Conservation (phyloP, 176 grass and related monocot species). For the Lolium multiflorum region DNA sequence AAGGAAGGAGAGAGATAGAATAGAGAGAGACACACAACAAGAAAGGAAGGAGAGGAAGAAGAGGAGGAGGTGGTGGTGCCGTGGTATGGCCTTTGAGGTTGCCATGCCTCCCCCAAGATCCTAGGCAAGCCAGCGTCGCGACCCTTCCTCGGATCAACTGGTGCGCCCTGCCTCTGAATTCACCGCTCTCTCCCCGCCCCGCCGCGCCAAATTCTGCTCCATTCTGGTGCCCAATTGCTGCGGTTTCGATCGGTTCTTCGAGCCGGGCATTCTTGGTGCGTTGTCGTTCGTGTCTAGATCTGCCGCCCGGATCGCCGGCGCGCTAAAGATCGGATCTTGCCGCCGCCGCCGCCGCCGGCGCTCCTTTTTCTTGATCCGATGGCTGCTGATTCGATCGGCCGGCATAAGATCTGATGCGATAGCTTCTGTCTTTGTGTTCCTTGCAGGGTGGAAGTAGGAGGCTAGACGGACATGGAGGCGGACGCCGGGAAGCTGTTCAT, state of each 20-base stretch:
- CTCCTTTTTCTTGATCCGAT: conserved; percentile 47
- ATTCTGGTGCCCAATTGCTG: conserved; percentile 44
- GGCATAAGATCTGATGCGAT: conserved; percentile 54
- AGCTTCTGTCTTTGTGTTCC: conserved; percentile 42
- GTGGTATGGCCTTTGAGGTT: conserved; percentile 50
- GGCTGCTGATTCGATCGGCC: conserved; percentile 43
- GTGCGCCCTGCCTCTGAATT: conserved; percentile 56
- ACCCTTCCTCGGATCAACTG: conserved; percentile 56
- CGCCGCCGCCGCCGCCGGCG: neutral
- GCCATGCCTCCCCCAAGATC: conserved; percentile 72
- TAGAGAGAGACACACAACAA: conserved; percentile 55
- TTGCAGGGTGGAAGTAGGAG: conserved; percentile 33
- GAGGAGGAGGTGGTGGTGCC: conserved; percentile 41
- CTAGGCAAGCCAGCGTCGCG: conserved; percentile 44
- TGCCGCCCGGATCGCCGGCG: conserved; percentile 26
- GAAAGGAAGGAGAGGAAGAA: conserved; percentile 51
- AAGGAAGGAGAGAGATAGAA: conserved; percentile 51
- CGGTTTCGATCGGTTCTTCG: conserved; percentile 48
- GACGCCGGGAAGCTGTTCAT: conserved; percentile 89
- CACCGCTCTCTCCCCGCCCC: neutral
- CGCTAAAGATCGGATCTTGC: conserved; percentile 36
- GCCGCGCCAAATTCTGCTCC: conserved; percentile 32
- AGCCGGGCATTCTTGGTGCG: conserved; percentile 46
- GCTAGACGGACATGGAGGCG: conserved; percentile 62
- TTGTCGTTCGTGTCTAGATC: conserved; percentile 46